A percentile compares a stretch with the other conserved stretches of the same genome.
Evolutionary conservation across 192 early-diverging fungal species (phyloP).

Genomic region (Mortierella hygrophila): DNA sequence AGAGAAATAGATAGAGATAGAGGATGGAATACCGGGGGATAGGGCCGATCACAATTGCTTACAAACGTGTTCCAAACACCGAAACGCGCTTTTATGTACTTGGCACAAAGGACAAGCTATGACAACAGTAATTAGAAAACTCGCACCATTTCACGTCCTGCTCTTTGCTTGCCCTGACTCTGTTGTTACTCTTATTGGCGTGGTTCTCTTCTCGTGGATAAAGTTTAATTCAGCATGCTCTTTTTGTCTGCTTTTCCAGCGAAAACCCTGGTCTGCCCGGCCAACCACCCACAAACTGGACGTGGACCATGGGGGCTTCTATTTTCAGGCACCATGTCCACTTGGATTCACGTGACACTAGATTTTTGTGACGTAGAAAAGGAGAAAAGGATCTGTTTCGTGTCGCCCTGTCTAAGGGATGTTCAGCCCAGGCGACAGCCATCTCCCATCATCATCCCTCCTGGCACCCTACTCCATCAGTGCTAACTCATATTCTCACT

Average conservation of each 20-base stretch:
- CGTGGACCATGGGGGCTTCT: neutral
- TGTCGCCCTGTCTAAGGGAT: neutral
- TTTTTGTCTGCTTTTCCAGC: neutral
- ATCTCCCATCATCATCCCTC: neutral
- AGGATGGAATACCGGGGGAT: neutral
- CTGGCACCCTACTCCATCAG: neutral
- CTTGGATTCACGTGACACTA: neutral
- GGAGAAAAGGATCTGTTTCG: neutral
- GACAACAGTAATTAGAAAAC: neutral
- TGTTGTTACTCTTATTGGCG: too few species aligned
- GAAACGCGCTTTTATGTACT: neutral
- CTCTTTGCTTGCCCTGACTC: too few species aligned
- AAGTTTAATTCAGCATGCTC: neutral
- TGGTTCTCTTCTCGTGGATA: neutral
- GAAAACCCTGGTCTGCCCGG: neutral
- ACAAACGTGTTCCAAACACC: neutral
- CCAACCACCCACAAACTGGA: neutral
- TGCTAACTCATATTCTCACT: too few species aligned
- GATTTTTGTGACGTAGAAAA: constrained; percentile 2
- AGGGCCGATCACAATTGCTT: neutral
- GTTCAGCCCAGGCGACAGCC: neutral
- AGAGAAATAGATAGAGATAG: too few species aligned
- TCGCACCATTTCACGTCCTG: neutral
- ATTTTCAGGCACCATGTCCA: neutral
- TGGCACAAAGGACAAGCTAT: neutral